Evolutionary conservation across 2,329 filamentous ascomycete species (phyloP).

Genomic region (Cadophora gregata): DNA sequence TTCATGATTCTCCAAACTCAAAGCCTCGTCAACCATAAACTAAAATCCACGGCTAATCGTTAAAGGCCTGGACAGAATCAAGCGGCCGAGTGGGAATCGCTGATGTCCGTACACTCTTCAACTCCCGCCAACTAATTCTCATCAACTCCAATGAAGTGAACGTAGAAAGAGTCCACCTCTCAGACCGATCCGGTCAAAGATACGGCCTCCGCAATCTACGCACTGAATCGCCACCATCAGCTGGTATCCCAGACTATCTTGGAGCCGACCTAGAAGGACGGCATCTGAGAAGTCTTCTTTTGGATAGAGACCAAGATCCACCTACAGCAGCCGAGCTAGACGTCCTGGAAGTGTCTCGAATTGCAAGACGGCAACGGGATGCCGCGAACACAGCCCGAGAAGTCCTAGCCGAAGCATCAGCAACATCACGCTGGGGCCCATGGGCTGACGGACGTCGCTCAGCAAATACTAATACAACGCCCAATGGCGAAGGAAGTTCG

Average conservation of each 20-base stretch:
- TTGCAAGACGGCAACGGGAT: conserved; percentile 54
- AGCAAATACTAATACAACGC: conserved; percentile 8
- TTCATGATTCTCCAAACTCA: background rate
- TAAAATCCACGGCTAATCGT: background rate
- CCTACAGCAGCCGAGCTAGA: conserved; percentile 60
- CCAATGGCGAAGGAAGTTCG: conserved; percentile 22
- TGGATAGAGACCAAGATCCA: conserved; percentile 56
- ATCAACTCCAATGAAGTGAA: conserved; percentile 65
- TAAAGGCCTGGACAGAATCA: conserved; percentile 84
- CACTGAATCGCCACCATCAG: conserved; percentile 35
- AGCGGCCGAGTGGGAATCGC: conserved; percentile 76
- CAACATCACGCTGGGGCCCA: conserved; percentile 27
- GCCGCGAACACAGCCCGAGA: conserved; percentile 36
- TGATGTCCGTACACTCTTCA: conserved; percentile 71
- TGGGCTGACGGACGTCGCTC: conserved; percentile 31
- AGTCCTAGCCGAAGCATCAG: conserved; percentile 30
- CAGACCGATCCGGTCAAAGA: conserved; percentile 36
- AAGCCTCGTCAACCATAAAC: background rate
- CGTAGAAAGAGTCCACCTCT: conserved; percentile 42
- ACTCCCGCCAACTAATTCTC: conserved; percentile 70
- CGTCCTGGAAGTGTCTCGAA: conserved; percentile 62
- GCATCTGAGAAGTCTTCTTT: conserved; percentile 38
- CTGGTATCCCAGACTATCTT: conserved; percentile 42
- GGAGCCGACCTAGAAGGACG: conserved; percentile 39
- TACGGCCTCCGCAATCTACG: conserved; percentile 39